Evolutionary conservation across 2,329 filamentous ascomycete species (phyloP).

Genomic region (Cytospora chrysosperma): DNA sequence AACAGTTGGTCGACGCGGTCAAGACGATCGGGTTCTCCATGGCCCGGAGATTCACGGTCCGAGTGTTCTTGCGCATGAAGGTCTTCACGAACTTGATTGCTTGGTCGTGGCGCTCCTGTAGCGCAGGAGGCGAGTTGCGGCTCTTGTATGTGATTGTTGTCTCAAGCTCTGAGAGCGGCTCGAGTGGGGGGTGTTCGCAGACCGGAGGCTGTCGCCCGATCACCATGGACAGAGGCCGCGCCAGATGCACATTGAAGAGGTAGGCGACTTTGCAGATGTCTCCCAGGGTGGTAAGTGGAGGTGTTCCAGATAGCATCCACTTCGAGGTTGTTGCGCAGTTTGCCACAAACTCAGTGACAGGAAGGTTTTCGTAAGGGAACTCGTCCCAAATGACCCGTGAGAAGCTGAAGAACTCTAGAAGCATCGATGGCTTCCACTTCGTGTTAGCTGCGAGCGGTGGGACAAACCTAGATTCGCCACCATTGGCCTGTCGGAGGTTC

Average conservation of each 20-base stretch:
- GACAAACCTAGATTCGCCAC: background rate
- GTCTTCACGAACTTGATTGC: slow-evolving; percentile 57
- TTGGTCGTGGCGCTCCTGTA: slow-evolving; percentile 37
- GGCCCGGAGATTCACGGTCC: slow-evolving; percentile 28
- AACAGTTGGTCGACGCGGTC: slow-evolving; percentile 23
- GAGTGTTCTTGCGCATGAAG: slow-evolving; percentile 50
- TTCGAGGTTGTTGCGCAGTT: slow-evolving; percentile 36
- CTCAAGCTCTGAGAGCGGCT: slow-evolving; percentile 35
- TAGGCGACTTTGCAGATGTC: slow-evolving; percentile 37
- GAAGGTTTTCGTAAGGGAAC: slow-evolving; percentile 40
- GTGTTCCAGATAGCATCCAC: slow-evolving; percentile 46
- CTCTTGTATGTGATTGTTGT: slow-evolving; percentile 34
- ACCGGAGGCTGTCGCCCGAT: slow-evolving; percentile 38
- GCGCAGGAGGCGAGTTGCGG: slow-evolving; percentile 36
- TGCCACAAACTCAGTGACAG: slow-evolving; percentile 35
- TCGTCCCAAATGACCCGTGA: slow-evolving; percentile 44
- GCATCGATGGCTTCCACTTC: background rate
- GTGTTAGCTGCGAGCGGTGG: background rate
- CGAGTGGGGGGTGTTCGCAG: slow-evolving; percentile 34
- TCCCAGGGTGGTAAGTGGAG: slow-evolving; percentile 37
- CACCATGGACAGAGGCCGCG: slow-evolving; percentile 35
- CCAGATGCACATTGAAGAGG: slow-evolving; percentile 40
- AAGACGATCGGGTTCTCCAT: slow-evolving; percentile 31
- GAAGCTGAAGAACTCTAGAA: slow-evolving; percentile 40
- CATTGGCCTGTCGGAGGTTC: background rate